Evolutionary conservation across 1,284 basidiomycete species (phyloP).

Genomic region (Tylopilus orsonianus): DNA sequence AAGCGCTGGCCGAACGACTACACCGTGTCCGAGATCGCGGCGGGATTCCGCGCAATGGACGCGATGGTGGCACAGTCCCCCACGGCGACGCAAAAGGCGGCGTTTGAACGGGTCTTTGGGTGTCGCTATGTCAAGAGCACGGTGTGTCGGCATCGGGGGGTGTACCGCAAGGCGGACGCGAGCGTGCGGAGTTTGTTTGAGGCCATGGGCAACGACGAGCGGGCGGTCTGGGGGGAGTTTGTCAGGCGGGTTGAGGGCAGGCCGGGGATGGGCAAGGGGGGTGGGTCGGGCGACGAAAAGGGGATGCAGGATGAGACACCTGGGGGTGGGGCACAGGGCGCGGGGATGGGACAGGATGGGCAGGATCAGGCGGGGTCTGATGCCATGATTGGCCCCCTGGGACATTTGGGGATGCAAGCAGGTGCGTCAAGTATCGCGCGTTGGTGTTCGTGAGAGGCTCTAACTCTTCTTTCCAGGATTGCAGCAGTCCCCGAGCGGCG

Average conservation of each 20-base stretch:
- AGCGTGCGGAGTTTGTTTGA: conserved; percentile 50
- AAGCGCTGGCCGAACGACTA: conserved; percentile 74
- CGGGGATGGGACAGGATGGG: conserved; percentile 15
- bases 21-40: conserved; percentile 58
- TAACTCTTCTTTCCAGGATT: too few species aligned
- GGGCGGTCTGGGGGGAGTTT: conserved; percentile 61
- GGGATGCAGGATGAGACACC: conserved; percentile 22
- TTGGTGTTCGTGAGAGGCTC: background rate
- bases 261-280: conserved; percentile 17
- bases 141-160: conserved; percentile 62
- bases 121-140: conserved; percentile 69
- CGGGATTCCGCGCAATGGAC: conserved; percentile 59
- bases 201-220: conserved; percentile 52
- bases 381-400: conserved; percentile 18
- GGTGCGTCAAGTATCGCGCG: conserved; percentile 10
- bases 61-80: conserved; percentile 43
- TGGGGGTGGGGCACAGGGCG: background rate
- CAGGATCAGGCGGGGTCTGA: conserved; percentile 20
- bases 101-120: conserved; percentile 65
- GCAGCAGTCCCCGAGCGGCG: conserved; percentile 1
- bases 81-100: conserved; percentile 51
- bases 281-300: conserved; percentile 24
- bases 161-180: conserved; percentile 56
- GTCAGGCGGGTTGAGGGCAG: conserved; percentile 26
- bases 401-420: conserved; percentile 24